These are phyloP conservation scores for Backusella parvicylindrica DNA, from an alignment of 192 early-diverging fungal genomes.

Conservation along the genomic window DNA sequence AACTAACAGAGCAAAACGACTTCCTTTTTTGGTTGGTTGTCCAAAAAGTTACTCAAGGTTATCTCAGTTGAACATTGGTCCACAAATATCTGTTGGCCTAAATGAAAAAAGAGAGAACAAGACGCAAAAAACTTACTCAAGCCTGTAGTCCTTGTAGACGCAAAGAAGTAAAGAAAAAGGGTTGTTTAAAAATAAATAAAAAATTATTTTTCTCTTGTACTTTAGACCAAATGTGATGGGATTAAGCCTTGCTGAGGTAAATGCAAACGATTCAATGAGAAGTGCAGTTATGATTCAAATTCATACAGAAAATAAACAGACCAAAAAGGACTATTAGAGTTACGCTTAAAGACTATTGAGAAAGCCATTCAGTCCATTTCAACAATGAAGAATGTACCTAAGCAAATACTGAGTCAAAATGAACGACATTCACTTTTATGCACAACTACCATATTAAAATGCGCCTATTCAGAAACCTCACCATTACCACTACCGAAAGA, in stretches of 20 bases:
- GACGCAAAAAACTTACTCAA: slow-evolving; percentile 61
- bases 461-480: not conserved
- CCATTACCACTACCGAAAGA: not conserved
- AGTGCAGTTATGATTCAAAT: slow-evolving; percentile 80
- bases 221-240: slow-evolving; percentile 79
- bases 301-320: slow-evolving; percentile 82
- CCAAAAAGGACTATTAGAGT: slow-evolving; percentile 70
- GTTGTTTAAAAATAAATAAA: not conserved
- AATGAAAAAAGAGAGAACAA: slow-evolving; percentile 15
- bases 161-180: slow-evolving; percentile 52
- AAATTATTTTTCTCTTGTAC: not conserved
- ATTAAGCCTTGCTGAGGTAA: slow-evolving; percentile 74
- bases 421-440: not conserved
- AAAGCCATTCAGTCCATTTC: slow-evolving; percentile 42
- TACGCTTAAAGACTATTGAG: slow-evolving; percentile 75
- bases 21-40: not conserved
- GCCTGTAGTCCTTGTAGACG: slow-evolving; percentile 69
- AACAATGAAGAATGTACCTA: not conserved
- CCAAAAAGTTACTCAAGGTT: no score
- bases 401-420: not conserved
- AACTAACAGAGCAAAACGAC: not conserved
- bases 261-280: slow-evolving; percentile 61
- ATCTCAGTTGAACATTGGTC: no score
- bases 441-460: not conserved
- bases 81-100: no score